Evolutionary conservation across 129 eudicot genomes (phyloP).

Genomic region (Smallanthus sonchifolius): DNA sequence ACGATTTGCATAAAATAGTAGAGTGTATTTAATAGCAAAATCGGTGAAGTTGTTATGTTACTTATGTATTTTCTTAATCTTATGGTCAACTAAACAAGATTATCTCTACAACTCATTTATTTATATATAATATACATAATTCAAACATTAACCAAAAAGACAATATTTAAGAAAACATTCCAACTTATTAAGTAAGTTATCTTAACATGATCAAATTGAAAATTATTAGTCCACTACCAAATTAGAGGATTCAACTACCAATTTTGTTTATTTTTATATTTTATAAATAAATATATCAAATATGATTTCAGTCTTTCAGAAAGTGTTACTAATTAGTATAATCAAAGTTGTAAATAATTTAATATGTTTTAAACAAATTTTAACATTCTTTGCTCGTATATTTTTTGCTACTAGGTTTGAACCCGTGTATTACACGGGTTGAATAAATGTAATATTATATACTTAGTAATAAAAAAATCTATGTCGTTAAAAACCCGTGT

Average conservation of each 20-base stretch:
- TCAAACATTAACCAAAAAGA: conserved; percentile 1
- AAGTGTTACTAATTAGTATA: neutral
- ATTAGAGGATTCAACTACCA: neutral
- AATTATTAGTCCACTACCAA: conserved; percentile 4
- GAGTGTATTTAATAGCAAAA: neutral
- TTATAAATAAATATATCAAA: neutral
- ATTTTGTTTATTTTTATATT: neutral
- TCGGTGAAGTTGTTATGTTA: conserved; percentile 10
- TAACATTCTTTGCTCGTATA: no score
- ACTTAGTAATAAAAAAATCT: no score
- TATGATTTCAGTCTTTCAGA: neutral
- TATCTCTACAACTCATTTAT: conserved; percentile 20
- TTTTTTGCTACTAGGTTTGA: no score
- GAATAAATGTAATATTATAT: no score
- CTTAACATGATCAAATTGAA: neutral
- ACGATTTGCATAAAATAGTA: neutral
- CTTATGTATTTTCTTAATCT: neutral
- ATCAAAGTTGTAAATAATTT: neutral
- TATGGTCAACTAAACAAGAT: conserved; percentile 16
- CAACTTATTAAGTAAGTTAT: neutral
- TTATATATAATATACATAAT: neutral
- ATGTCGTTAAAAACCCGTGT: no score
- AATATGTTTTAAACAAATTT: no score
- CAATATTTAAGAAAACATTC: conserved; percentile 3
- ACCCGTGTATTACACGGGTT: no score